Base-by-base conservation (phyloP, 495 filamentous ascomycete genomes). In the Cercophora scortea region DNA sequence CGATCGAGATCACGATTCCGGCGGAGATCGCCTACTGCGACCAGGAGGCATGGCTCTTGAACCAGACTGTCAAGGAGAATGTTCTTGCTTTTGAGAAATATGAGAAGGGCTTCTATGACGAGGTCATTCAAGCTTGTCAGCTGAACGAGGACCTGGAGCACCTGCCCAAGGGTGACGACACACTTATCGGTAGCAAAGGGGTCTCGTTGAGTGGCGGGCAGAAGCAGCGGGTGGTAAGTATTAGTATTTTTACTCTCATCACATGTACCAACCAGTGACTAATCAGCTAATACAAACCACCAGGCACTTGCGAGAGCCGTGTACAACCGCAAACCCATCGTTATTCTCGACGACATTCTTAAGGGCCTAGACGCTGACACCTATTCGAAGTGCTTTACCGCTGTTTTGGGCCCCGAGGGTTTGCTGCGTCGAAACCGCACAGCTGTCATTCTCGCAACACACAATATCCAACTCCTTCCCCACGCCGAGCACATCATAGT, bases 181-280 rank as follows among this genome's bases (percentile, higher is more conserved):
- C 84, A 1, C 59, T 72, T 8, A 75, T 86, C 50, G 85, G 83
- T 7, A 82, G 76, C 67, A 79, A 80, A 51, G 85, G 84, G 0
- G 72, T 84, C 42, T 74, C 74, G 4, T 66, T 89, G 10, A 82
- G 78, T 54, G 83, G 82, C 8, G 85, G 85, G 0, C 85, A 88
- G 57, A 80, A 78, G 53, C 82, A 87, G 56, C 70, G 83, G 13
- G 70, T 87, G 51, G 61, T 48, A 17, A 48, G 45, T 48, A 1
- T n/a, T n/a, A n/a, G n/a, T n/a, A n/a, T n/a, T n/a, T n/a, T n/a
- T n/a, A n/a, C n/a, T n/a, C n/a, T n/a, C n/a, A n/a, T n/a, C n/a
- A n/a, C n/a, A n/a, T n/a, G n/a, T n/a, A n/a, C n/a, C n/a, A n/a
- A n/a, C n/a, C n/a, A n/a, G n/a, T n/a, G n/a, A n/a, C 8, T 49